Percentiles rank a stretch among this genome's conserved stretches.
Evolutionary conservation across 2,329 filamentous ascomycete species (phyloP).

Genomic region (Nothomitra cinnamomea): DNA sequence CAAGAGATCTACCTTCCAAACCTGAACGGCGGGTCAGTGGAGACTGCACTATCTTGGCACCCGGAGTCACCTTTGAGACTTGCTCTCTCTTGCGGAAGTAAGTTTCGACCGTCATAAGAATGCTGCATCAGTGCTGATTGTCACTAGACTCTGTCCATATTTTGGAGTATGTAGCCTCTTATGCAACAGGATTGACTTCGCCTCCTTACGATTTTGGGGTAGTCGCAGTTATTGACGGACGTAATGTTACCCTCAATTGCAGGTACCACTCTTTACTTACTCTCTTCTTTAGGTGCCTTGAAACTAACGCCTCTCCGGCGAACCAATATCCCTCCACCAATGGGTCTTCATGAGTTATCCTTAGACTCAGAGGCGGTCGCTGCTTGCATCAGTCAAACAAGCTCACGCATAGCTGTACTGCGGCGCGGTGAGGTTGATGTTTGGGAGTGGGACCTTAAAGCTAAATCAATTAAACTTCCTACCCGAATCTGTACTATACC

Average conservation of each 20-base stretch:
- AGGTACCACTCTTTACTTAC: not conserved
- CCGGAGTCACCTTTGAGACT: conserved; percentile 65
- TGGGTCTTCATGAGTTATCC: conserved; percentile 63
- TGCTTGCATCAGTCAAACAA: conserved; percentile 51
- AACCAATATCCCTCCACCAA: conserved; percentile 81
- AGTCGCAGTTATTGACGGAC: conserved; percentile 73
- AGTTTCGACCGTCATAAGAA: conserved; percentile 11
- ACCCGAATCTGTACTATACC: conserved; percentile 20
- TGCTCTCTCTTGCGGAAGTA: conserved; percentile 35
- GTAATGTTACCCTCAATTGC: conserved; percentile 20
- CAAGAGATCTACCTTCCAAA: conserved; percentile 47
- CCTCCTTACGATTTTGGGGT: conserved; percentile 63
- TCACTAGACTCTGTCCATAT: conserved; percentile 32
- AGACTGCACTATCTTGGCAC: conserved; percentile 46
- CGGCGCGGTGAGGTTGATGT: conserved; percentile 49
- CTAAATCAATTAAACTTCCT: conserved; percentile 26
- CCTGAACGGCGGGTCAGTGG: not conserved
- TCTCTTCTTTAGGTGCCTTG: conserved; percentile 31
- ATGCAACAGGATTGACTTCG: conserved; percentile 49
- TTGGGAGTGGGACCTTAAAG: conserved; percentile 49
- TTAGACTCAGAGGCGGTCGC: conserved; percentile 50
- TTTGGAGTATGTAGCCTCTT: conserved; percentile 50
- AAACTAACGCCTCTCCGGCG: conserved; percentile 74
- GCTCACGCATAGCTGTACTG: conserved; percentile 52
- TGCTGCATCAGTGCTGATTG: conserved; percentile 7